Base-by-base conservation (phyloP, 371 early-diverging fungal species). In the Apophysomyces trapeziformis region DNA sequence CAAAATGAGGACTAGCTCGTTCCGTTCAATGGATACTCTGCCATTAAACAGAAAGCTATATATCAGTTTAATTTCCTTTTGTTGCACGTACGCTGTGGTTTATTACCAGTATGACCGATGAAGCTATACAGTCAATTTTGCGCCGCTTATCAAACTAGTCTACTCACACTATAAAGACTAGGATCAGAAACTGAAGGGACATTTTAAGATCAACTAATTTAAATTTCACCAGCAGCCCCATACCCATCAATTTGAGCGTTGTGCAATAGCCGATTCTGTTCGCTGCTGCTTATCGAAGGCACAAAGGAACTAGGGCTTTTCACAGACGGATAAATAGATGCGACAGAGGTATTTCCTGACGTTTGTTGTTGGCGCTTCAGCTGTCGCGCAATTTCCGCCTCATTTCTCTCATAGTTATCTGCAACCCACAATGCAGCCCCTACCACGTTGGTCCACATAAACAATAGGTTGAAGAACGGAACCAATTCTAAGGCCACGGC, bases 381-480 rank as follows among this genome's bases (percentile, higher is more conserved):
- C 35, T 71, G 65, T 41, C 65, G 63, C 16, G 65, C 65, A 60
- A 68, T 68, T 60, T 57, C 57, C 0, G 59, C 50, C 32, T 82
- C 83, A 7, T 82, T 78, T 60, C 78, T 73, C 64, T 80, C 85
- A 68, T 85, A 85, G 57, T 86, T 77, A 44, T 89, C 90, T 5
- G 83, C 87, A 1, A 88, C 89, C 88, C 90, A 93, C 5, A 93
- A 68, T 4, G 92, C 93, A 21, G 89, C 87, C 7, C 88, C 91
- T 4, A 91, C 88, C n/a, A 87, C 85, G 63, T 91, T 91, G 6
- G 93, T 91, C 84, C 89, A 91, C 74, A 89, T 83, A 65, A 91
- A 92, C 1, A 93, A 37, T 16, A 89, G 63, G 43, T 89, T 88
- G 56, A 87, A 84, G 1, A 93, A 57, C 4, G 92, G 92, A 4